Evolutionary conservation across 441 rosid species (phyloP), one percentile per base, ranked within the genome.

Genomic region (Gossypium schwendimanii): DNA sequence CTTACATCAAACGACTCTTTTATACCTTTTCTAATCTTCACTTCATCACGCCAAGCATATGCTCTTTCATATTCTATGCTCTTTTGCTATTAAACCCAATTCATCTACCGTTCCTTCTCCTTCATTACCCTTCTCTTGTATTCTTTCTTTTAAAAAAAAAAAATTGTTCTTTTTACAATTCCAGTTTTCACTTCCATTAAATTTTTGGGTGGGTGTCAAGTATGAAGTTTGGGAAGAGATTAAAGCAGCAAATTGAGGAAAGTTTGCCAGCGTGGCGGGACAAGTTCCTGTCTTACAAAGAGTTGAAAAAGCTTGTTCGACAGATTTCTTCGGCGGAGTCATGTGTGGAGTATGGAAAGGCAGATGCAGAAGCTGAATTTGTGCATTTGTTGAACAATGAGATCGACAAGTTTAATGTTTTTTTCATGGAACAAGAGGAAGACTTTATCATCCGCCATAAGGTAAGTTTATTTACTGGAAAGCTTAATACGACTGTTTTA

Each of bases 161-260:
- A 36, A 36, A 36, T 36, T 7, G 0, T 36, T 36, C 41, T 36
- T 8, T 26, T 24, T 26, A 33, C 28, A 4, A 2, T 26, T 57
- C 15, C 31, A 57, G 14, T 58, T 33, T 33, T 11, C 54, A 62
- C 36, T 31, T 69, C 26, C 70, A 11, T 7, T 17, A 44, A 2
- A 55, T 55, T 55, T 20, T 9, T 23, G 28, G 10, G 55, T 50
- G 55, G 17, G 15, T 39, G 6, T 47, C 10, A 14, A 18, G 2
- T 26, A 88, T 89, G 98, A 93, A 93, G 88, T 93, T 93, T 11
- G 97, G 97, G 6, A 93, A 93, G 89, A 81, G 89, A 81, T 53
- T 93, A 73, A 87, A 85, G 82, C 91, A 86, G 53, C 98, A 93
- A 76, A 81, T 88, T 49, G 81, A 85, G 69, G 96, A 90, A 77